These are phyloP conservation scores for Haberlea rhodopensis DNA, from an alignment of 257 asterid genomes.

Conservation along the genomic window DNA sequence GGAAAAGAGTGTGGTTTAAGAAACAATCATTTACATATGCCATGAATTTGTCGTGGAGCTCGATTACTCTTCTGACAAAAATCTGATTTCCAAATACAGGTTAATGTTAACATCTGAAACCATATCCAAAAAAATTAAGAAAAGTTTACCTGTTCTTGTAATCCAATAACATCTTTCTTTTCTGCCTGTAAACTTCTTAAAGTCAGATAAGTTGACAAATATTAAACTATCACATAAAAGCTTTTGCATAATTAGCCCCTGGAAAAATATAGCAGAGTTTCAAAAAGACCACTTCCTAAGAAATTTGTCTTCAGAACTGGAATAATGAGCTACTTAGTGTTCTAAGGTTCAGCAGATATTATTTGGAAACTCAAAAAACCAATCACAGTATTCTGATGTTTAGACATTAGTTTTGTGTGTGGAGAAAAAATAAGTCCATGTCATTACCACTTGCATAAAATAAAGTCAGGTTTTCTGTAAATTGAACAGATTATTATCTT, in stretches of 20 bases:
- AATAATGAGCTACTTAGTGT: background rate
- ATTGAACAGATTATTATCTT: too few species aligned
- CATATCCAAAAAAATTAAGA: conserved; percentile 6
- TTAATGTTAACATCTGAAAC: conserved; percentile 27
- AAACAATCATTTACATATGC: conserved; percentile 88
- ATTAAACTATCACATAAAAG: conserved; percentile 7
- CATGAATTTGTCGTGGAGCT: conserved; percentile 94
- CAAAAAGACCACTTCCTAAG: background rate
- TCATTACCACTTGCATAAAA: background rate
- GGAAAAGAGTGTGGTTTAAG: conserved; percentile 90
- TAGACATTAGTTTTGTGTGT: background rate
- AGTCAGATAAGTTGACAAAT: conserved; percentile 23
- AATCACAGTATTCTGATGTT: too few species aligned
- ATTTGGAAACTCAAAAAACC: background rate
- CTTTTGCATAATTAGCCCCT: background rate
- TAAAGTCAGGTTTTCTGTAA: too few species aligned
- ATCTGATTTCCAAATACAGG: conserved; percentile 43
- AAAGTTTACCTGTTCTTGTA: conserved; percentile 82
- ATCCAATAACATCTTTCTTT: conserved; percentile 79
- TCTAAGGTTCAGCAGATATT: background rate
- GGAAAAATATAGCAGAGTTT: background rate
- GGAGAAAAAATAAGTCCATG: background rate
- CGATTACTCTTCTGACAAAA: conserved; percentile 91
- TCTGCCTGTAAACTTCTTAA: conserved; percentile 61
- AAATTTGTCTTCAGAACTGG: background rate